Conservation (phyloP, 176 grass and related monocot species). For the Poa annua region DNA sequence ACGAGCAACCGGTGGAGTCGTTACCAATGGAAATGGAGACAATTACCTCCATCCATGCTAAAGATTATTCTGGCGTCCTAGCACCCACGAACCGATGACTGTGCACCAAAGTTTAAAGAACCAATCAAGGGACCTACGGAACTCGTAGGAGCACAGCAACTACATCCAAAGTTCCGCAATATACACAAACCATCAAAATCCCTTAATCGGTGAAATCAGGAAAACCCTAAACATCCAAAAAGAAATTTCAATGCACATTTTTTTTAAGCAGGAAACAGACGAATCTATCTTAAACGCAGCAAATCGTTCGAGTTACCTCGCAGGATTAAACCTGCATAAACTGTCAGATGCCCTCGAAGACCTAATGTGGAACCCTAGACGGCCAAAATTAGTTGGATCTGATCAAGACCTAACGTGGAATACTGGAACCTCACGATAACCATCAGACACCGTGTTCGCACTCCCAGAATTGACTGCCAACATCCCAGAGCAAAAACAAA, state of each 20-base stretch:
- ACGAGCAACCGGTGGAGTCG: not conserved
- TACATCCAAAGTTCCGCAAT: not conserved
- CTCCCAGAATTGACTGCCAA: not conserved
- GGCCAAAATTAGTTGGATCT: not conserved
- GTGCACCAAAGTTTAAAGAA: not conserved
- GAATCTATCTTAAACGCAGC: not conserved
- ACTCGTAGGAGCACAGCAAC: not conserved
- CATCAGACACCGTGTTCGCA: not conserved
- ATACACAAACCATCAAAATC: not conserved
- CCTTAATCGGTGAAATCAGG: not conserved
- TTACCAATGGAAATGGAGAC: not conserved
- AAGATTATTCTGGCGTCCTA: not conserved
- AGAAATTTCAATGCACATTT: not conserved
- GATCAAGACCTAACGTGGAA: not conserved
- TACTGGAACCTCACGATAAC: not conserved
- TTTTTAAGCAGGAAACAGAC: not conserved
- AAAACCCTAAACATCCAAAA: not conserved
- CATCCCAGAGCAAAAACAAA: not conserved
- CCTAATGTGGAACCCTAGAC: constrained; percentile 1
- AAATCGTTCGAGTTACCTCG: not conserved
- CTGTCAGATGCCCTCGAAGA: not conserved
- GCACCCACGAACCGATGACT: not conserved
- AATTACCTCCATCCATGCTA: not conserved
- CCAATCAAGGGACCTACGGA: not conserved
- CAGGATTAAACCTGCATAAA: not conserved